These are phyloP conservation scores for Platanthera zijinensis DNA, from an alignment of 106 monocot genomes.

Conservation along the genomic window DNA sequence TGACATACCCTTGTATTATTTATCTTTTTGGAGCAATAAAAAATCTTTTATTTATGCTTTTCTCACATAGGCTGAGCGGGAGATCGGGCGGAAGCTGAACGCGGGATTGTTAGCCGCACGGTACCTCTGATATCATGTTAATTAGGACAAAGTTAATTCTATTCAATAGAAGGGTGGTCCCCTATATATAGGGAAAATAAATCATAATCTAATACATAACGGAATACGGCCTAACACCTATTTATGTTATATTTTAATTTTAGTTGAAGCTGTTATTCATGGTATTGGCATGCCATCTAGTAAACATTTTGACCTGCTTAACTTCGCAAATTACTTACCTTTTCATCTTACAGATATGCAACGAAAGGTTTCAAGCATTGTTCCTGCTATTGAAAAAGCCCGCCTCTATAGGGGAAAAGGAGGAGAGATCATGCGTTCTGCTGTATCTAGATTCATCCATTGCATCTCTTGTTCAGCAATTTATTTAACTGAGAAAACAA, in stretches of 20 bases:
- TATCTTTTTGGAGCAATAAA: too few species aligned
- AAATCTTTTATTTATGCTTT: too few species aligned
- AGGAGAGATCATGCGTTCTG: constrained; percentile 94
- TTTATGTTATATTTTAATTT: not conserved
- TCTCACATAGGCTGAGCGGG: too few species aligned
- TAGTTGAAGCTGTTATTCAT: not conserved
- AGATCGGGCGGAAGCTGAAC: too few species aligned
- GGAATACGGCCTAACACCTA: not conserved
- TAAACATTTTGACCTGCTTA: not conserved
- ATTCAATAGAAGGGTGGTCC: too few species aligned
- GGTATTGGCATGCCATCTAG: not conserved
- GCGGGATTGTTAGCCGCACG: too few species aligned
- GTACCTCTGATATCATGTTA: too few species aligned
- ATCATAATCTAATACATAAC: too few species aligned
- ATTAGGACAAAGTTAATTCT: too few species aligned
- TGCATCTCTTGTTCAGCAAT: constrained; percentile 70
- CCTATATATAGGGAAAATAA: too few species aligned
- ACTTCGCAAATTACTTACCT: not conserved
- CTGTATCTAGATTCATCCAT: constrained; percentile 83
- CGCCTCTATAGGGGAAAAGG: constrained; percentile 98
- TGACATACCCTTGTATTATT: too few species aligned
- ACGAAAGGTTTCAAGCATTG: constrained; percentile 57
- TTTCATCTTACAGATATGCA: constrained; percentile 54
- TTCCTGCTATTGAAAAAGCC: constrained; percentile 94
- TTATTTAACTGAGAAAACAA: constrained; percentile 53